A percentile compares a stretch with the other conserved stretches of the same genome.
phyloP scores from a whole-genome alignment of 179 eudicot genomes.

The Beta lomatogona region DNA sequence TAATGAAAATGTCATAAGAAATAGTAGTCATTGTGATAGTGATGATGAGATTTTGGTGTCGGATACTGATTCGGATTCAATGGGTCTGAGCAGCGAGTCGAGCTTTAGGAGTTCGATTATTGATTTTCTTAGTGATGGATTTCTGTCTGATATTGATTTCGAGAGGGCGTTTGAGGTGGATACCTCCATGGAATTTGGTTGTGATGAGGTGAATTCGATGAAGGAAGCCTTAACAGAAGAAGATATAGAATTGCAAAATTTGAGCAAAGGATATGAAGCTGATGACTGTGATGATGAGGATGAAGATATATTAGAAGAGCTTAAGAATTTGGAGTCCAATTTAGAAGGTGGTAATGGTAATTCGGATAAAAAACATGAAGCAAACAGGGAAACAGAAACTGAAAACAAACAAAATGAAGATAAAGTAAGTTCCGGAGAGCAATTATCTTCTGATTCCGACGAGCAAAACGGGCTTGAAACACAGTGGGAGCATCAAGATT shows the following conservation, averaged over 20 bases:
- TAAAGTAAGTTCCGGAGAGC: slow-evolving; percentile 34
- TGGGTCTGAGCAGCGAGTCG: slow-evolving; percentile 39
- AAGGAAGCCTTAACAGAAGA: slow-evolving; percentile 19
- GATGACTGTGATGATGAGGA: slow-evolving; percentile 48
- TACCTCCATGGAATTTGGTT: slow-evolving; percentile 22
- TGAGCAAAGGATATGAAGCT: slow-evolving; percentile 37
- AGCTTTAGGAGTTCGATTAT: slow-evolving; percentile 44
- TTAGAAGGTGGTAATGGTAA: slow-evolving; percentile 13
- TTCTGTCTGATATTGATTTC: slow-evolving; percentile 62
- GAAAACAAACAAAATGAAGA: slow-evolving; percentile 29
- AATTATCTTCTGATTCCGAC: slow-evolving; percentile 46
- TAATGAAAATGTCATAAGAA: background rate
- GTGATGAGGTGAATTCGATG: slow-evolving; percentile 9
- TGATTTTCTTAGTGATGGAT: slow-evolving; percentile 54
- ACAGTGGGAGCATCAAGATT: slow-evolving; percentile 92
- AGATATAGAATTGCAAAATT: slow-evolving; percentile 27
- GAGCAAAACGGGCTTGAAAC: slow-evolving; percentile 59
- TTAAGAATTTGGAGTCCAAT: slow-evolving; percentile 31
- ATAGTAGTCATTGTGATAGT: slow-evolving; percentile 17
- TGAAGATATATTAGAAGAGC: slow-evolving; percentile 47
- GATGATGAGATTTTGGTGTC: slow-evolving; percentile 35
- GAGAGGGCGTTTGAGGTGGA: slow-evolving; percentile 41
- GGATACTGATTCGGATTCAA: slow-evolving; percentile 54
- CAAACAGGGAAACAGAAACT: background rate
- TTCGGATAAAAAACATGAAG: background rate